These are phyloP conservation scores for Saccharum hybrid DNA, from an alignment of 202 grass and related monocot genomes.

Conservation along the genomic window DNA sequence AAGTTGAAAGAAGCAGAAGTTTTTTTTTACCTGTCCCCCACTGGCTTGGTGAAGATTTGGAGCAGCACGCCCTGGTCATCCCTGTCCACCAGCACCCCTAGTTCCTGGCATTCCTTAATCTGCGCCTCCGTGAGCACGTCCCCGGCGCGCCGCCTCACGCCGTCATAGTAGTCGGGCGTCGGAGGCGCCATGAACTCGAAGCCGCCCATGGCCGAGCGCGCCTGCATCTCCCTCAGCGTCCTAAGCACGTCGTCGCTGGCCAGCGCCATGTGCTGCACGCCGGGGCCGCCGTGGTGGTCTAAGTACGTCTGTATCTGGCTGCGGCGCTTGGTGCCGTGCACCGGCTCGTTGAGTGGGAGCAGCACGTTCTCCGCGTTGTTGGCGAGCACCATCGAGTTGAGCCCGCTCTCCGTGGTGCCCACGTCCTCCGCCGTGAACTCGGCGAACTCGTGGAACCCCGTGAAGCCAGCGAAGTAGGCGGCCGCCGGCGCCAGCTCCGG, in stretches of 20 bases:
- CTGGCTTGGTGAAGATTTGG: conserved; percentile 93
- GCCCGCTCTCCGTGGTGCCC: conserved; percentile 86
- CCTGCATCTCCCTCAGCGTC: conserved; percentile 77
- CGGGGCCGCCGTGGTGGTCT: conserved; percentile 85
- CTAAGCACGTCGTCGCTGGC: conserved; percentile 69
- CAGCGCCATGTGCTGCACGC: conserved; percentile 92
- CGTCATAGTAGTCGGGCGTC: conserved; percentile 68
- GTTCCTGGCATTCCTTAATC: conserved; percentile 85
- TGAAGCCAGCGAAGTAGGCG: conserved; percentile 65
- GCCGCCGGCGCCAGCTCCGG: conserved; percentile 55
- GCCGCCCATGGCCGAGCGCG: conserved; percentile 65
- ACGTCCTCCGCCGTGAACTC: conserved; percentile 92
- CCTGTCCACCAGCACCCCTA: conserved; percentile 86
- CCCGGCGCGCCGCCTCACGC: conserved; percentile 66
- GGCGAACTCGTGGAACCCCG: conserved; percentile 94
- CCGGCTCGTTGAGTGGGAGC: conserved; percentile 84
- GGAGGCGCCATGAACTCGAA: conserved; percentile 80
- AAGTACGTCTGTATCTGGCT: conserved; percentile 97
- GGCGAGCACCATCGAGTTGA: conserved; percentile 88
- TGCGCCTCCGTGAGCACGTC: conserved; percentile 80
- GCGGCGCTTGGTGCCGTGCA: conserved; percentile 91
- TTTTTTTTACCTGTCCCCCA: conserved; percentile 90
- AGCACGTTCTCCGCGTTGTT: conserved; percentile 89
- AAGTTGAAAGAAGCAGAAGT: neutral
- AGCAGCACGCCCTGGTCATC: conserved; percentile 92